Evolutionary conservation across 805 yeast genomes (phyloP).

Genomic region (Alloascoidea hylecoeti): DNA sequence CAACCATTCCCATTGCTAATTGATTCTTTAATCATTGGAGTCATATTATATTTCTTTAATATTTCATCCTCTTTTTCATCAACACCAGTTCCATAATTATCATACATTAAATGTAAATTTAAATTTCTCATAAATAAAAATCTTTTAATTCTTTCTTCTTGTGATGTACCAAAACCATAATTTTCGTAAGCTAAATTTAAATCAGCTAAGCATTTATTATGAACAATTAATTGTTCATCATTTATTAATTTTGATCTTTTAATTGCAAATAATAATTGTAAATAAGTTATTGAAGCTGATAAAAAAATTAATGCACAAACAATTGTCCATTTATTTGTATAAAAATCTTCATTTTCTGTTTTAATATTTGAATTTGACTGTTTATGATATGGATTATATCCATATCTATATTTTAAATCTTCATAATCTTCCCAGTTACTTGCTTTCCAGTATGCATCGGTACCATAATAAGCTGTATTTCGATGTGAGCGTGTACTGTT

Average conservation of each 20-base stretch:
- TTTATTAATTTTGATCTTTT: constrained; percentile 7
- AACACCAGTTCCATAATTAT: too few species aligned
- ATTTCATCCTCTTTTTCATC: too few species aligned
- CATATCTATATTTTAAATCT: constrained; percentile 20
- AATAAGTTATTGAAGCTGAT: constrained; percentile 21
- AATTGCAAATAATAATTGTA: constrained; percentile 18
- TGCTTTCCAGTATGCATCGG: constrained; percentile 35
- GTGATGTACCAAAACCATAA: constrained; percentile 35
- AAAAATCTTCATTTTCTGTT: constrained; percentile 20
- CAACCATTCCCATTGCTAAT: too few species aligned
- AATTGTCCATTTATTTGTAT: constrained; percentile 26
- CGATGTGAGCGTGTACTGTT: constrained; percentile 1
- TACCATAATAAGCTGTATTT: constrained; percentile 5
- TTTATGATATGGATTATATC: too few species aligned
- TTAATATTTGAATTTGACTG: constrained; percentile 21
- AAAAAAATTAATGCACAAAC: constrained; percentile 25
- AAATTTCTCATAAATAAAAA: constrained; percentile 27
- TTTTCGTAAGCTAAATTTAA: constrained; percentile 29
- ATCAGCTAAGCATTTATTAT: constrained; percentile 26
- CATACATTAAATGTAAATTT: too few species aligned
- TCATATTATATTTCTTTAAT: too few species aligned
- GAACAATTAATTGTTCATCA: constrained; percentile 17
- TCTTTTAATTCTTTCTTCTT: constrained; percentile 36
- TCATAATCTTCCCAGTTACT: constrained; percentile 55
- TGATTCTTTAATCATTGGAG: too few species aligned